Base-by-base conservation (phyloP, 768 basidiomycete species). In the Lactifluus subvellereus region DNA sequence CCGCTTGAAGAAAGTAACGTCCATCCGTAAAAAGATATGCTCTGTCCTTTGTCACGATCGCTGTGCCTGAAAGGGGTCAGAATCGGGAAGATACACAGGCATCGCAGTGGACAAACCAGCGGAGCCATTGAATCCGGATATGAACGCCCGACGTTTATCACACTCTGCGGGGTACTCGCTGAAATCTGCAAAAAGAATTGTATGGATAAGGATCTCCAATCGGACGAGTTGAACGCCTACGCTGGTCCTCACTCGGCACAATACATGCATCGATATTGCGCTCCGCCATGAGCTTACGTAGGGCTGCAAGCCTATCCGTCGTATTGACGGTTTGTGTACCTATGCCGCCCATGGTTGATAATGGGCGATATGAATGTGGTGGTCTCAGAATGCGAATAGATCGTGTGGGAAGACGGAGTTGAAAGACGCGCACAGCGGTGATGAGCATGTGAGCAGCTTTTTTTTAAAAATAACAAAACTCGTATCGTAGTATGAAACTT, bases 21-120 rank as follows among this genome's bases (percentile, higher is more conserved):
- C 96, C 97, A 77, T 99, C 96, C 2, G 96, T 98, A 76, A 96
- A 98, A 54, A 97, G 79, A 65, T 79, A 85, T 0, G 94, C 95
- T 4, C 84, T 77, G 33, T 86, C 77, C 52, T 75, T 71, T 0
- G 91, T 90, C 27, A 96, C 78, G 48, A 95, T 72, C 2, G 92
- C 94, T 62, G 84, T 88, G 50, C 91, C 90, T 87, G 67, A 22
- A 35, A 5, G 61, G 50, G 14, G 32, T 38, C 48, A 22, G 18
- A 35, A 52, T 51, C 27, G 30, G 43, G n/a, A 37, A 27, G 40
- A 13, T n/a, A 37, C 18, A 10, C 37, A 27, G 32, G 51, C 14
- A 8, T n/a, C 18, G 32, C n/a, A 50, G 27, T n/a, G 9, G 55
- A 70, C 77, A 68, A 65, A 84, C 94, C 94, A 70, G 96, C 95